Base-by-base conservation (phyloP, 2,329 filamentous ascomycete species). In the Xylariales sp. region DNA sequence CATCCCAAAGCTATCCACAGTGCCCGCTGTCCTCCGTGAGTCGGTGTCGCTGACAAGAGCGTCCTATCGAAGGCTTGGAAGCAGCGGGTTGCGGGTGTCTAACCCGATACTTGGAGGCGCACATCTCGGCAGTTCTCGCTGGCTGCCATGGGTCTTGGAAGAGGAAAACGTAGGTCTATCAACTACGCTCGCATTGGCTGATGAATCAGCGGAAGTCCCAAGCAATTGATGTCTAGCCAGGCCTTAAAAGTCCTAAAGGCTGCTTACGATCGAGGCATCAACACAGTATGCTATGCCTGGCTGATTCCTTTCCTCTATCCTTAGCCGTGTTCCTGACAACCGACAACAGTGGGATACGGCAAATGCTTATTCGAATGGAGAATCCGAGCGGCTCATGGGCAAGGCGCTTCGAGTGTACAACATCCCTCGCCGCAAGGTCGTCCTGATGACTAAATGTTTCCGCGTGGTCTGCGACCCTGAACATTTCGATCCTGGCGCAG, bases 391-490 rank as follows among this genome's bases (percentile, higher is more conserved):
- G 38, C 74, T 87, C 48, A 73, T 87, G 45, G 82, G 71, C 42
- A 82, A 80, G 54, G 80, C 82, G 0, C 63, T 86, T 39, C 76
- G 76, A 51, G 66, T 77, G 46, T 84, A 76, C 65, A 66, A 72
- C 24, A 83, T 86, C 47, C 81, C 82, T 0, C 72, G 82, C 5
- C 62, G 70, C 46, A 77, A 76, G 43, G 62, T 86, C n/a, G 78
- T 85, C 4, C 76, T 86, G 43, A 58, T 86, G 45, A 74, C 71
- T 8, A 84, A 82, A 62, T 49, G 46, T 34, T 58, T 51, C 50
- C 54, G 52, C 41, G 53, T 48, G 22, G 61, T 64, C 5, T 61
- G 60, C 14, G 63, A 66, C 44, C 48, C n/a, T n/a, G n/a, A n/a
- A n/a, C n/a, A n/a, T n/a, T n/a, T n/a, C n/a, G n/a, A 58, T 7